Conservation (phyloP, 495 filamentous ascomycete species). For the Penicillium coffeae region DNA sequence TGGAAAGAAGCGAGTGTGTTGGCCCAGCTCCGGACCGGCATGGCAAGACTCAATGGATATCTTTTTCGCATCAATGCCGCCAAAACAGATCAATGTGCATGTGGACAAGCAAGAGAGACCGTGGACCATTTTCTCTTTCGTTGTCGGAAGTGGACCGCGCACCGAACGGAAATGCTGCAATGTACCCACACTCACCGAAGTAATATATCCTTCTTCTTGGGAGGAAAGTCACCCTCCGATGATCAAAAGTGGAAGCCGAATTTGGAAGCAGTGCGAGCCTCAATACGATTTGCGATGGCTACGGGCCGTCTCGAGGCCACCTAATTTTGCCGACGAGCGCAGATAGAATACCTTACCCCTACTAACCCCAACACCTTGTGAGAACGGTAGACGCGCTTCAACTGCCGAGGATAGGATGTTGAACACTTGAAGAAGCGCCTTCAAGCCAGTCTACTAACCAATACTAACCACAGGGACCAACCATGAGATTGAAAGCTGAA, state of each 20-base stretch:
- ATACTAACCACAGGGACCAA: not conserved
- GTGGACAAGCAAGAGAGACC: not conserved
- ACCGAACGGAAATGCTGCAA: constrained; percentile 31
- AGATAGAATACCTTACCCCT: constrained; percentile 4
- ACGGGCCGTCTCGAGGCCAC: constrained; percentile 32
- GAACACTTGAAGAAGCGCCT: constrained; percentile 2
- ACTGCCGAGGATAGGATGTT: constrained; percentile 3
- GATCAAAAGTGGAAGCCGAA: constrained; percentile 30
- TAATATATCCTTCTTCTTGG: constrained; percentile 32
- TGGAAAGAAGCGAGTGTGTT: constrained; percentile 27
- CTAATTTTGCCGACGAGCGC: constrained; percentile 14
- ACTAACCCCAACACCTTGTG: not conserved
- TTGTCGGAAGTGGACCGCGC: constrained; percentile 26
- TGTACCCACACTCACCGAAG: constrained; percentile 27
- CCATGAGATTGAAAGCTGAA: not conserved
- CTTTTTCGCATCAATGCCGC: not conserved
- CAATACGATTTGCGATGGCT: constrained; percentile 32
- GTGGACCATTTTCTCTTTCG: constrained; percentile 11
- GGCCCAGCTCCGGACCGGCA: not conserved
- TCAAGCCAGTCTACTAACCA: constrained; percentile 2
- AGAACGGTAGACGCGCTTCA: not conserved
- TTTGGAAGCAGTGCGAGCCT: constrained; percentile 30
- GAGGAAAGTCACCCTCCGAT: constrained; percentile 26
- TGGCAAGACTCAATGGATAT: not conserved
- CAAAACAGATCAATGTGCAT: not conserved